Base-by-base conservation (phyloP, 495 filamentous ascomycete genomes). In the Daldinia decipiens region DNA sequence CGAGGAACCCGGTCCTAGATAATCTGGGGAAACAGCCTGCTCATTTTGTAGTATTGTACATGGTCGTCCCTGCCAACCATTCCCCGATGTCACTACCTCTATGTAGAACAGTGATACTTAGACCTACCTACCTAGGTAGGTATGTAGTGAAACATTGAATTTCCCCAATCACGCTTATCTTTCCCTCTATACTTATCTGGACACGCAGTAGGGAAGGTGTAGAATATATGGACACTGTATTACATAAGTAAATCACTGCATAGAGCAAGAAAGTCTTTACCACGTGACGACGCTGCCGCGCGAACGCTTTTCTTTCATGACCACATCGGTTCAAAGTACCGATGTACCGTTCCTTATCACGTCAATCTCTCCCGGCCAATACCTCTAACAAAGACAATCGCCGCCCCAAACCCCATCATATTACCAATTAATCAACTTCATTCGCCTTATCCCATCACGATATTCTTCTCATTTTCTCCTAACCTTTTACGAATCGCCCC, bases 301-400 rank as follows among this genome's bases (percentile, higher is more conserved):
- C 7, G 54, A 57, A 13, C n/a, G 32, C 21, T 57, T 38, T 53
- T 29, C 24, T 53, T 53, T 53, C 7, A 27, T 29, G 26, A 53
- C 26, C n/a, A 27, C 24, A 31, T 53, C 43, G 3, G 9, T 21
- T 47, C 3, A 24, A 47, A 47, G 29, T 53, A 67, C 9, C 51
- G 19, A 24, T 9, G 43, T 72, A 68, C 60, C 54, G 38, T 56
- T 43, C 47, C 57, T 65, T 73, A 62, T 68, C 70, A 60, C 57
- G 52, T 65, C 56, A 68, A 68, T 52, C 40, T 59, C 26, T 55
- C 47, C 43, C 15, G 38, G 17, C 36, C 50, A 27, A 27, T 64
- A 52, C 45, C n/a, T 58, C 58, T 71, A 32, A 53, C 67, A 53
- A 51, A 60, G 59, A 54, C 39, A 72, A 65, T 65, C 70, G 60